Percentiles rank a stretch among this genome's conserved stretches.
Conservation (phyloP, 257 asterid genomes). For the Salvia hispanica region DNA sequence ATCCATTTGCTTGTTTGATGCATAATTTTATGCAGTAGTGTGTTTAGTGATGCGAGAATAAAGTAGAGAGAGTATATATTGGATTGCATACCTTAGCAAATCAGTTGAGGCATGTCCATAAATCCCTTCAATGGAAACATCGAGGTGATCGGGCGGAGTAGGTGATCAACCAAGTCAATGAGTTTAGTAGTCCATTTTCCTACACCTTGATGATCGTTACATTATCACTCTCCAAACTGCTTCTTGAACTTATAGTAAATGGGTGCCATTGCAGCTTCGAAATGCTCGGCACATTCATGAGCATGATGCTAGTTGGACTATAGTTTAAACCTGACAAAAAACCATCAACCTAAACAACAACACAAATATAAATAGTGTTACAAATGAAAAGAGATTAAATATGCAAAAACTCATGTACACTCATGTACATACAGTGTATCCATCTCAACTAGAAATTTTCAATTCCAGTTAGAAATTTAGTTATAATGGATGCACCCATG, state of each 20-base stretch:
- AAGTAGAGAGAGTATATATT: too few species aligned
- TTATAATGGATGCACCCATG: too few species aligned
- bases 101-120: constrained; percentile 78
- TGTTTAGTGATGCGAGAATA: too few species aligned
- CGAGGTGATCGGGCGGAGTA: constrained; percentile 55
- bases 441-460: too few species aligned
- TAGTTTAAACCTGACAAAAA: constrained; percentile 51
- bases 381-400: too few species aligned
- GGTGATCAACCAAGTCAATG: constrained; percentile 56
- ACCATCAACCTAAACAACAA: neutral
- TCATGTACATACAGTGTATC: too few species aligned
- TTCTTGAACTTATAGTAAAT: constrained; percentile 70
- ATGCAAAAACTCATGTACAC: too few species aligned
- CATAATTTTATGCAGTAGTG: too few species aligned
- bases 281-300: constrained; percentile 70
- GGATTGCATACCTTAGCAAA: constrained; percentile 53
- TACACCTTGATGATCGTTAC: constrained; percentile 59
- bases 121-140: constrained; percentile 77
- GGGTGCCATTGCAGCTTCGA: constrained; percentile 97
- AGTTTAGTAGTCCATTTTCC: constrained; percentile 84
- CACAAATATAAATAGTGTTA: too few species aligned
- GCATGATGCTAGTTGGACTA: constrained; percentile 75
- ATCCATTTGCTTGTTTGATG: too few species aligned
- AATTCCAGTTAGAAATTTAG: too few species aligned
- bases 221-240: constrained; percentile 67